Evolutionary conservation across 768 basidiomycete species (phyloP).

Genomic region (Hirschioporus abietinus): DNA sequence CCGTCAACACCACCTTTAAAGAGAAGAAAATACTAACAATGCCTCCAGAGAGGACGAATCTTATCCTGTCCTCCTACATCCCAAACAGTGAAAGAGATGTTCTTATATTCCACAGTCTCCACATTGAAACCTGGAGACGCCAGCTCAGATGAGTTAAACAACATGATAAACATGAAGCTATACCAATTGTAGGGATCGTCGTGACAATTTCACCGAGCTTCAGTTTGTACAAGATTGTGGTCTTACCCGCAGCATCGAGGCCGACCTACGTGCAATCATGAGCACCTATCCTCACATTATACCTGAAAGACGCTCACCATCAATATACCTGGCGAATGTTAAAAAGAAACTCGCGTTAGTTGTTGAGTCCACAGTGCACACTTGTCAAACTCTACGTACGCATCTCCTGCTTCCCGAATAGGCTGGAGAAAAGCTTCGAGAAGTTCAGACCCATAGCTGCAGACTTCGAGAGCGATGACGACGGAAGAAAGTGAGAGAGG

Average conservation of each 20-base stretch:
- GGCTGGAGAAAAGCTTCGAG: constrained; percentile 68
- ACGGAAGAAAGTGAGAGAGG: not conserved
- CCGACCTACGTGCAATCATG: constrained; percentile 60
- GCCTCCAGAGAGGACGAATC: constrained; percentile 99
- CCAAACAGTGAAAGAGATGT: constrained; percentile 99
- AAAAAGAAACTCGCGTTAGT: constrained; percentile 19
- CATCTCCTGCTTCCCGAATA: constrained; percentile 99
- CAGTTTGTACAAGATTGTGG: constrained; percentile 90
- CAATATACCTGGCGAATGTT: constrained; percentile 8
- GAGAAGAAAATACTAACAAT: constrained; percentile 62
- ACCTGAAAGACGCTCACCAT: constrained; percentile 46
- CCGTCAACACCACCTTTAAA: constrained; percentile 13
- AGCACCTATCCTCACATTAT: constrained; percentile 49
- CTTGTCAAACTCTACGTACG: constrained; percentile 52
- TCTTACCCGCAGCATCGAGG: constrained; percentile 89
- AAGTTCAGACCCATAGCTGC: constrained; percentile 69
- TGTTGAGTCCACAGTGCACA: constrained; percentile 24
- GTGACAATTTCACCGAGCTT: constrained; percentile 99
- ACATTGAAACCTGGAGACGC: constrained; percentile 89
- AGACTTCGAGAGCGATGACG: not conserved
- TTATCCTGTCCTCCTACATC: constrained; percentile 99
- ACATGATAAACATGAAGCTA: constrained; percentile 13
- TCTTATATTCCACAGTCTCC: constrained; percentile 99
- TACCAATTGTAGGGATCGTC: constrained; percentile 99
- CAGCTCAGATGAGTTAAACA: constrained; percentile 18